A percentile compares a stretch with the other conserved stretches of the same genome.
phyloP scores from a whole-genome alignment of 805 yeast genomes.

The Metschnikowia koreensis region DNA sequence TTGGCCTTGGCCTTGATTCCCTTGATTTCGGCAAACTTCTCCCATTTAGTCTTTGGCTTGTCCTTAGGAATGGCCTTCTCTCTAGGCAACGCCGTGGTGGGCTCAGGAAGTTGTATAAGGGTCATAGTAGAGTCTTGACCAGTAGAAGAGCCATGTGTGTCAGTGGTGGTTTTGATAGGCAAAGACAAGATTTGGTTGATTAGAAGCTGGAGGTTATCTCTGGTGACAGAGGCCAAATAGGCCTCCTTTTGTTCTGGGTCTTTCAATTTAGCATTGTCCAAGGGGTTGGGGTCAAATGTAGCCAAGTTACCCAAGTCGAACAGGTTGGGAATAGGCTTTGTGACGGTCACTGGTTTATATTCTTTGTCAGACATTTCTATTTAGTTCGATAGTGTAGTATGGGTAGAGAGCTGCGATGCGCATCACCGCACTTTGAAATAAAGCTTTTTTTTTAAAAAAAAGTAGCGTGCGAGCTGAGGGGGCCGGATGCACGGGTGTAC shows the following conservation, averaged over 20 bases:
- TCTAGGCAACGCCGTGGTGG: slow-evolving; percentile 80
- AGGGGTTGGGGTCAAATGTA: slow-evolving; percentile 84
- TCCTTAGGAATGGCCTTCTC: slow-evolving; percentile 94
- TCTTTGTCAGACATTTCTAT: slow-evolving; percentile 21
- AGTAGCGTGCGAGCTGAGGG: neutral
- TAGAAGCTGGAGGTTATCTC: slow-evolving; percentile 91
- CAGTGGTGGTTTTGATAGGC: slow-evolving; percentile 86
- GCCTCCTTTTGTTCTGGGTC: slow-evolving; percentile 59
- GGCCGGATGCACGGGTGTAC: slow-evolving; percentile 8
- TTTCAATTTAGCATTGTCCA: slow-evolving; percentile 60
- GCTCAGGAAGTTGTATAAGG: slow-evolving; percentile 80
- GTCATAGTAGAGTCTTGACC: slow-evolving; percentile 77
- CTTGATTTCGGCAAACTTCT: slow-evolving; percentile 90
- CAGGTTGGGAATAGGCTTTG: slow-evolving; percentile 83
- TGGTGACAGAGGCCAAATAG: slow-evolving; percentile 60
- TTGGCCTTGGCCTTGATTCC: slow-evolving; percentile 90
- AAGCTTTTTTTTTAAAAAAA: slow-evolving; percentile 1
- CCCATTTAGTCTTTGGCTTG: slow-evolving; percentile 95
- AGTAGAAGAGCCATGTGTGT: slow-evolving; percentile 54
- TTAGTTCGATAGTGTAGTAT: neutral
- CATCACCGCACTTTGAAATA: slow-evolving; percentile 11
- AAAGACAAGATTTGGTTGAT: slow-evolving; percentile 87
- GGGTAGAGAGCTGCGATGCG: slow-evolving; percentile 15
- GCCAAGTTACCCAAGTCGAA: slow-evolving; percentile 91
- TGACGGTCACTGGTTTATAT: slow-evolving; percentile 78